phyloP scores from a whole-genome alignment of 2,329 filamentous ascomycete genomes.

The Calonectria naviculata region DNA sequence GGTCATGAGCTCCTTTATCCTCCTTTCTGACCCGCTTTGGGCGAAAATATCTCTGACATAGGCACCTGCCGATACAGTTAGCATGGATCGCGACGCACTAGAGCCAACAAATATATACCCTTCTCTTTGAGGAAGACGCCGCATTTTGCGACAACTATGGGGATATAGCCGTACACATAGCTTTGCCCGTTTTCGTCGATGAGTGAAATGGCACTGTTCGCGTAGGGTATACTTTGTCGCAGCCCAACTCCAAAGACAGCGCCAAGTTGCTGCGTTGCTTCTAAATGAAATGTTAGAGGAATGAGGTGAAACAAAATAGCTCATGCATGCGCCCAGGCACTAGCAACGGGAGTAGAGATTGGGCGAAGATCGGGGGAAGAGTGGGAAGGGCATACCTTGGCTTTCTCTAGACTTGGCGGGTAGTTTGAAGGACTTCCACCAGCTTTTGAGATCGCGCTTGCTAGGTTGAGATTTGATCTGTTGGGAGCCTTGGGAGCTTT shows the following conservation, averaged over 20 bases:
- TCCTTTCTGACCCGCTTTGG: constrained; percentile 94
- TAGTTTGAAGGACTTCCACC: constrained; percentile 97
- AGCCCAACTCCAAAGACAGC: constrained; percentile 96
- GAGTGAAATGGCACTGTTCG: constrained; percentile 97
- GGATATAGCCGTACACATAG: constrained; percentile 98
- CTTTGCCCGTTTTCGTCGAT: constrained; percentile 92
- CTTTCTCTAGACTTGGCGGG: constrained; percentile 66
- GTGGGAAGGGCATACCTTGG: too few relatives aligned
- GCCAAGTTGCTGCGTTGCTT: constrained; percentile 70
- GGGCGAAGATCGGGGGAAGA: too few relatives aligned
- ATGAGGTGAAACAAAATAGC: too few relatives aligned
- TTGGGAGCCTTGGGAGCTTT: too few relatives aligned
- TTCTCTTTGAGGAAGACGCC: constrained; percentile 98
- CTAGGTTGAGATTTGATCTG: constrained; percentile 57
- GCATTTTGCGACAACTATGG: constrained; percentile 98
- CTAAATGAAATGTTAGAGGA: constrained; percentile 26
- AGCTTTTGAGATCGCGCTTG: constrained; percentile 89
- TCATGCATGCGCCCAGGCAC: too few relatives aligned
- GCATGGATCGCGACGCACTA: not conserved
- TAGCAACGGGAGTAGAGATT: too few relatives aligned
- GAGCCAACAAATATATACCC: constrained; percentile 67
- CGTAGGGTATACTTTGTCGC: constrained; percentile 94
- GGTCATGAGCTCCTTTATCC: constrained; percentile 94
- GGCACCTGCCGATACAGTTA: constrained; percentile 72
- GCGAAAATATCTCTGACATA: constrained; percentile 97